phyloP scores from a whole-genome alignment of 73 alveolate genomes.

The Stentor roeselii region DNA sequence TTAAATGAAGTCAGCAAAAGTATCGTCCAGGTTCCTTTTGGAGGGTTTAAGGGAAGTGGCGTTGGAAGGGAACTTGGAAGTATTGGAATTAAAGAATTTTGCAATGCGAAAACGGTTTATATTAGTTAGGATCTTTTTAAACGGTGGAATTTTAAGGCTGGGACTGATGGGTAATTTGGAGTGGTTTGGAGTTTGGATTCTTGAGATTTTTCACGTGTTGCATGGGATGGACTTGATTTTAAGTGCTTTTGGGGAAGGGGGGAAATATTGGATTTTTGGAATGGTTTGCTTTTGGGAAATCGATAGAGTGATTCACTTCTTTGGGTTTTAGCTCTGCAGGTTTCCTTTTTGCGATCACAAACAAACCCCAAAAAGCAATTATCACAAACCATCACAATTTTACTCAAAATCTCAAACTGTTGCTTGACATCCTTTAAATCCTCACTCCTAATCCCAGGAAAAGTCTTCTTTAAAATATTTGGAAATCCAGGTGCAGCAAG shows the following conservation, averaged over 20 bases:
- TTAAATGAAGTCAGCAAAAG: slow-evolving; percentile 51
- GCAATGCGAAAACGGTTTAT: slow-evolving; percentile 5
- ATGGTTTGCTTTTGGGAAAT: too few species aligned
- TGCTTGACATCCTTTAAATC: neutral
- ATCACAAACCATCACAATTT: slow-evolving; percentile 21
- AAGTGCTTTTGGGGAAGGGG: too few species aligned
- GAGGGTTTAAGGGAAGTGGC: slow-evolving; percentile 79
- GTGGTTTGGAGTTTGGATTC: too few species aligned
- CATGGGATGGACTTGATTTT: too few species aligned
- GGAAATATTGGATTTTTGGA: too few species aligned
- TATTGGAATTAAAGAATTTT: slow-evolving; percentile 43
- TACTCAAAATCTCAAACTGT: slow-evolving; percentile 2
- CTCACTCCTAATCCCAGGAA: neutral
- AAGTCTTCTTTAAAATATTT: neutral
- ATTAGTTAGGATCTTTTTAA: too few species aligned
- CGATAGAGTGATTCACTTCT: too few species aligned
- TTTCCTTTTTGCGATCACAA: neutral
- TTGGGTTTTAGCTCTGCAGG: too few species aligned
- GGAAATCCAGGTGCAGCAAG: neutral
- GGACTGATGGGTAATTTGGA: too few species aligned
- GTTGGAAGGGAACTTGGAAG: slow-evolving; percentile 69
- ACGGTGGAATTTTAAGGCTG: too few species aligned
- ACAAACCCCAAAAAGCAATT: slow-evolving; percentile 9
- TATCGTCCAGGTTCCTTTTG: slow-evolving; percentile 62
- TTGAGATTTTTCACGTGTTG: too few species aligned